These are phyloP conservation scores for Tuber microsphaerosporum DNA, from an alignment of 495 filamentous ascomycete genomes.

Conservation along the genomic window DNA sequence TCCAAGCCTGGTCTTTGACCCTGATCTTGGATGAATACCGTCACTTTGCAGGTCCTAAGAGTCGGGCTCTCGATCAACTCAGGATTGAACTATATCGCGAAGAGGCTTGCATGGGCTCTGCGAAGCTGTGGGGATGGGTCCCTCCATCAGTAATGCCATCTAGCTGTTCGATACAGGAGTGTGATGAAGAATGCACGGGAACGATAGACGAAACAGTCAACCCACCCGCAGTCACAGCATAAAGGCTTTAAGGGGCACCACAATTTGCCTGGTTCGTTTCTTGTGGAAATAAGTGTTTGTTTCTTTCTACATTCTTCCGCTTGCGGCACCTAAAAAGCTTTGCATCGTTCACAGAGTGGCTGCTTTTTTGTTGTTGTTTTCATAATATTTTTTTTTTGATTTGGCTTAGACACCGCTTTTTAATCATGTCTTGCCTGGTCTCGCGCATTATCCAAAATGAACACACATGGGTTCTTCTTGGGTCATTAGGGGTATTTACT, in stretches of 20 bases:
- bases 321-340: background rate
- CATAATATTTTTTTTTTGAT: background rate
- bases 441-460: background rate
- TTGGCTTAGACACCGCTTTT: background rate
- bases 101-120: slow-evolving; percentile 35
- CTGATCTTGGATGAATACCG: slow-evolving; percentile 61
- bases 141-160: slow-evolving; percentile 31
- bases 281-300: background rate
- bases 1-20: slow-evolving; percentile 53
- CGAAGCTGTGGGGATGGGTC: slow-evolving; percentile 38
- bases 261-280: background rate
- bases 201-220: background rate
- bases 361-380: background rate
- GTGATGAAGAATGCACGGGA: slow-evolving; percentile 15
- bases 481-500: background rate
- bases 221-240: background rate
- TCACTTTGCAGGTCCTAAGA: slow-evolving; percentile 59
- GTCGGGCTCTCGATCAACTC: slow-evolving; percentile 48
- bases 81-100: slow-evolving; percentile 47
- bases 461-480: background rate
- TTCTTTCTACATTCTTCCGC: background rate
- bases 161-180: slow-evolving; percentile 32
- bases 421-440: background rate
- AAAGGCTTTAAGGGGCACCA: background rate
- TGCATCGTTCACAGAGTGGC: background rate